Conservation (phyloP, 371 early-diverging fungal species). For the Syncephalastrum contaminatum region DNA sequence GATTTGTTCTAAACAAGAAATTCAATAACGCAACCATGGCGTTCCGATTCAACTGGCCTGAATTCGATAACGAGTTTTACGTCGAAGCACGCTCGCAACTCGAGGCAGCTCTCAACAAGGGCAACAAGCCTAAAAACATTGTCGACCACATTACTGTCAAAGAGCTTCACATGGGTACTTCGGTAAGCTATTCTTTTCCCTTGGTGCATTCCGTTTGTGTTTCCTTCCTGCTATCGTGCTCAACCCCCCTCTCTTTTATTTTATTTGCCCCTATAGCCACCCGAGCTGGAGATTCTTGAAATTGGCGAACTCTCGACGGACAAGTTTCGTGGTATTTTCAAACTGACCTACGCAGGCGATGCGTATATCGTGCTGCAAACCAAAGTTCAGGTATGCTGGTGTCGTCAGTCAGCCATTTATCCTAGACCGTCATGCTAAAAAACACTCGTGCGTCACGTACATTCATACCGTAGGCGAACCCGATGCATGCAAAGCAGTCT, state of each 20-base stretch:
- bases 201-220: not conserved
- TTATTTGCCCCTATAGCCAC: slow-evolving; percentile 60
- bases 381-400: slow-evolving; percentile 79
- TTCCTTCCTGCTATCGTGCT: slow-evolving; percentile 5
- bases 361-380: slow-evolving; percentile 91
- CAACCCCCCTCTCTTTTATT: slow-evolving; percentile 1
- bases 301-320: slow-evolving; percentile 92
- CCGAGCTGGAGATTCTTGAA: slow-evolving; percentile 96
- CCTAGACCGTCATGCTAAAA: not conserved
- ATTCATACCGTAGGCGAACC: slow-evolving; percentile 63
- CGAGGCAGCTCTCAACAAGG: slow-evolving; percentile 89
- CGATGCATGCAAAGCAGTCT: slow-evolving; percentile 62
- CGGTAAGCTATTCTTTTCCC: slow-evolving; percentile 47
- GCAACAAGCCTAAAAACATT: slow-evolving; percentile 87
- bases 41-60: slow-evolving; percentile 95
- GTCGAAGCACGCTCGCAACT: slow-evolving; percentile 83
- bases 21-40: slow-evolving; percentile 60
- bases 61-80: slow-evolving; percentile 83
- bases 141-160: slow-evolving; percentile 88
- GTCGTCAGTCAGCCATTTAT: not conserved
- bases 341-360: slow-evolving; percentile 91
- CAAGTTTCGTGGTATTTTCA: slow-evolving; percentile 94
- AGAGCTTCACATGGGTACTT: slow-evolving; percentile 92
- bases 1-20: too few relatives aligned
- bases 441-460: not conserved